Evolutionary conservation across 176 grass and related monocot species (phyloP).

Genomic region (Poa pratensis): DNA sequence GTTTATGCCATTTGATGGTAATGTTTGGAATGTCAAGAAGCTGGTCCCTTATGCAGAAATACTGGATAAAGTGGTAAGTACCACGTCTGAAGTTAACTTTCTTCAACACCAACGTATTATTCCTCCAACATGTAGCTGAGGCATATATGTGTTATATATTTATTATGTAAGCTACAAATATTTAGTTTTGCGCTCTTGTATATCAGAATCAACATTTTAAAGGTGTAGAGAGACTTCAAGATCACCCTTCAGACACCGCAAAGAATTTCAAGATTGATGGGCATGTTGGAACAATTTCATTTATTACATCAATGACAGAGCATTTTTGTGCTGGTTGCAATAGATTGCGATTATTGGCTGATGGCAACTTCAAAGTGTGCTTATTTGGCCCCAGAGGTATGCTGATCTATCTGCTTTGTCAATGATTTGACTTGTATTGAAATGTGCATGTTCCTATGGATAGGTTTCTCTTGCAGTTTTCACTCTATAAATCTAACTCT

Average conservation of each 20-base stretch:
- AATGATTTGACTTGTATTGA: constrained; percentile 10
- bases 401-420: neutral
- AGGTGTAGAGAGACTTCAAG: constrained; percentile 80
- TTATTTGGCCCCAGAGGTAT: constrained; percentile 97
- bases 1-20: constrained; percentile 99
- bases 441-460: neutral
- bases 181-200: constrained; percentile 22
- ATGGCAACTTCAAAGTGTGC: constrained; percentile 98
- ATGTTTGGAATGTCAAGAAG: constrained; percentile 98
- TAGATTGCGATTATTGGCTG: constrained; percentile 84
- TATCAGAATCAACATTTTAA: constrained; percentile 69
- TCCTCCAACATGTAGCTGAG: neutral
- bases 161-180: constrained; percentile 24
- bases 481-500: neutral
- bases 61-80: constrained; percentile 95
- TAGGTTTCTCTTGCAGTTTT: neutral
- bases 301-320: constrained; percentile 98
- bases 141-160: constrained; percentile 3
- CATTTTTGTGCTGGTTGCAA: constrained; percentile 98
- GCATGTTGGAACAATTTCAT: constrained; percentile 87
- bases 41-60: constrained; percentile 93
- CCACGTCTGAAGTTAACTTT: constrained; percentile 49
- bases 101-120: neutral
- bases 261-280: constrained; percentile 92
- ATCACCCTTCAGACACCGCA: constrained; percentile 88